A percentile compares a stretch with the other conserved stretches of the same genome.
Evolutionary conservation across 1,139 yeast genomes (phyloP).

Genomic region (Pneumocystis oryctolagi): DNA sequence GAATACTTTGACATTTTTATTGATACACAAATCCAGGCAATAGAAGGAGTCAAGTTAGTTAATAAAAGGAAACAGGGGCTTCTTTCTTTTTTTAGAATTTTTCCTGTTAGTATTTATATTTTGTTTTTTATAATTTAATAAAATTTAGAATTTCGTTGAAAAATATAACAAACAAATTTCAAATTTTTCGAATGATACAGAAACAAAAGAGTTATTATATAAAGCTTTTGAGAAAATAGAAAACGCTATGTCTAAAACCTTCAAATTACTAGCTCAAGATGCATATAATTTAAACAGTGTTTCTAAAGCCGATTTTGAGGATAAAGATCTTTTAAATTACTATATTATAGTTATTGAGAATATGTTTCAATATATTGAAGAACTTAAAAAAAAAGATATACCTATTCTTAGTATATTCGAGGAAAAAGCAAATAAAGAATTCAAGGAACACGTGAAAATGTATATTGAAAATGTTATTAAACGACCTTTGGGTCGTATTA

Average conservation of each 20-base stretch:
- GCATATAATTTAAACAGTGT: constrained; percentile 5
- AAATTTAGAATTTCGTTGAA: not conserved
- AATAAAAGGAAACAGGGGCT: constrained; percentile 31
- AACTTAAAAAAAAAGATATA: constrained; percentile 26
- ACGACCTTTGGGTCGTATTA: constrained; percentile 47
- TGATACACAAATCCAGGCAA: constrained; percentile 37
- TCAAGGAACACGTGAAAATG: constrained; percentile 32
- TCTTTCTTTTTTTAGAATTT: constrained; percentile 31
- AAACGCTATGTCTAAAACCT: constrained; percentile 22
- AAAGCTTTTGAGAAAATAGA: constrained; percentile 30
- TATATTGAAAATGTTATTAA: constrained; percentile 41
- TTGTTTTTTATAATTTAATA: not conserved
- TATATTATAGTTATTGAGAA: constrained; percentile 52
- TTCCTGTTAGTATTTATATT: constrained; percentile 21
- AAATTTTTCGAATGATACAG: constrained; percentile 9
- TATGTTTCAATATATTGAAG: constrained; percentile 43
- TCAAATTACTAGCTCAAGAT: constrained; percentile 22
- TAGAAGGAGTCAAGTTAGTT: constrained; percentile 39
- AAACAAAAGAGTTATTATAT: constrained; percentile 29
- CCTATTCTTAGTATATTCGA: constrained; percentile 22
- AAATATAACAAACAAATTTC: not conserved
- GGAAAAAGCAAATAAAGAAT: constrained; percentile 25
- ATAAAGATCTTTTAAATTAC: constrained; percentile 41
- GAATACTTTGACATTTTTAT: constrained; percentile 47
- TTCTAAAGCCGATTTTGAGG: constrained; percentile 30